phyloP scores from a whole-genome alignment of 202 grass and related monocot species.

The Dendrocalamus latiflorus region DNA sequence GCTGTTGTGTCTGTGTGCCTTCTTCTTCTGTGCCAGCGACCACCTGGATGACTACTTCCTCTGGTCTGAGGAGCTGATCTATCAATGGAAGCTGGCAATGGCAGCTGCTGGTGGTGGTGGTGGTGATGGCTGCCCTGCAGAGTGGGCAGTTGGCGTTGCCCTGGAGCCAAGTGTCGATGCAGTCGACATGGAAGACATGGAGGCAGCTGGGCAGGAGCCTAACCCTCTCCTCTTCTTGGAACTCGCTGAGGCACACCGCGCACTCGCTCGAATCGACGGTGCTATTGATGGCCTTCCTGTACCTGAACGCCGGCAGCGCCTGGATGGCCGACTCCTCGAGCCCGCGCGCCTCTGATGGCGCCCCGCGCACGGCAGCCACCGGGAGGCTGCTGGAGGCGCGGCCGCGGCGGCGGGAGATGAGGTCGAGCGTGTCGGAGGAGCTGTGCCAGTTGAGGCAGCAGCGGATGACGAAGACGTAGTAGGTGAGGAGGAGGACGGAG shows the following conservation, averaged over 20 bases:
- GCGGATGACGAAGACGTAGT: conserved; percentile 83
- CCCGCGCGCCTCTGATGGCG: neutral
- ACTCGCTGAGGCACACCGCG: conserved; percentile 73
- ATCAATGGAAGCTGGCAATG: neutral
- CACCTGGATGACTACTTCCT: conserved; percentile 14
- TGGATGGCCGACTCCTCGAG: conserved; percentile 48
- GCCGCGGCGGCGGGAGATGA: neutral
- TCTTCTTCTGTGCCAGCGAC: neutral
- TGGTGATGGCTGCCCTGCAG: conserved; percentile 53
- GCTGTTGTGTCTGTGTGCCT: neutral
- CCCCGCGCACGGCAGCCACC: neutral
- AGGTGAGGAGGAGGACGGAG: conserved; percentile 67
- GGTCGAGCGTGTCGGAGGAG: neutral
- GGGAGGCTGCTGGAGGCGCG: neutral
- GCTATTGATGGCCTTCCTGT: conserved; percentile 26
- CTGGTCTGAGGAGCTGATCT: neutral
- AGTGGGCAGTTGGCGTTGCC: conserved; percentile 69
- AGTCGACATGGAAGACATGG: conserved; percentile 77
- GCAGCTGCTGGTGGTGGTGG: neutral
- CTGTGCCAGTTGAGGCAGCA: conserved; percentile 67
- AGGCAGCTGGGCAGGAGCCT: conserved; percentile 73
- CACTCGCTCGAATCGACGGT: conserved; percentile 29
- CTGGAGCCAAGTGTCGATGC: conserved; percentile 79
- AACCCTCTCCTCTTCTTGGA: conserved; percentile 64
- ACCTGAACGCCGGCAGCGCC: conserved; percentile 50